Base-by-base conservation (phyloP, 805 yeast species). In the Candida chauliodis region DNA sequence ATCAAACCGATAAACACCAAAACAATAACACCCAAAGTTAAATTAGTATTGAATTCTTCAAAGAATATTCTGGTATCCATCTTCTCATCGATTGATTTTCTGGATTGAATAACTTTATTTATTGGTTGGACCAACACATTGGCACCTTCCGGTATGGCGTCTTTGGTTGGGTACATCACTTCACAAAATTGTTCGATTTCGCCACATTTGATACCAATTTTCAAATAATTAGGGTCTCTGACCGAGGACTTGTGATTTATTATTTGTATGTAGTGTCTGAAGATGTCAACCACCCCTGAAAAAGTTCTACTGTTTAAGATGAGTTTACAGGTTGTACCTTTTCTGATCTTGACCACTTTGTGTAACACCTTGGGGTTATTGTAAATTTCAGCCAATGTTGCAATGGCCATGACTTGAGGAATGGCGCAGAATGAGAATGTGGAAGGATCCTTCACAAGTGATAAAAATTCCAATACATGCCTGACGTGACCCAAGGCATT, bases 361-460 rank as follows among this genome's bases (percentile, higher is more conserved):
- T 79, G 73, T 55, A 91, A 76, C 2, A 91, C 84, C 3, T 66
- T 54, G 3, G 83, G 81, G 65, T 93, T 93, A 56, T 84, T 80
- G 73, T 84, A 90, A 23, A 93, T 84, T 37, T 81, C 69, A 16
- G 91, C 88, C 50, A 93, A 73, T 1, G 98, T 88, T 11, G 99
- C 97, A 59, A 93, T 84, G 25, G 98, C 96, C 99, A 93, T 93
- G 14, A 91, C 97, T 66, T 93, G 99, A 14, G 99, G 99, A 56
- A 93, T 93, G 8, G 97, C 87, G 68, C 97, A 90, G 69, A 93
- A 93, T 51, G 81, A 84, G 70, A 88, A 93, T 35, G 82, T 66
- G 1, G 95, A 78, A 43, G 83, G 85, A 56, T 93, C 99, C 42
- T 75, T 75, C 35, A 93, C 76, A 44, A 80, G 69, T 13, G 91